Evolutionary conservation across 1,284 basidiomycete genomes (phyloP).

Genomic region (Ceratobasidium sp.): DNA sequence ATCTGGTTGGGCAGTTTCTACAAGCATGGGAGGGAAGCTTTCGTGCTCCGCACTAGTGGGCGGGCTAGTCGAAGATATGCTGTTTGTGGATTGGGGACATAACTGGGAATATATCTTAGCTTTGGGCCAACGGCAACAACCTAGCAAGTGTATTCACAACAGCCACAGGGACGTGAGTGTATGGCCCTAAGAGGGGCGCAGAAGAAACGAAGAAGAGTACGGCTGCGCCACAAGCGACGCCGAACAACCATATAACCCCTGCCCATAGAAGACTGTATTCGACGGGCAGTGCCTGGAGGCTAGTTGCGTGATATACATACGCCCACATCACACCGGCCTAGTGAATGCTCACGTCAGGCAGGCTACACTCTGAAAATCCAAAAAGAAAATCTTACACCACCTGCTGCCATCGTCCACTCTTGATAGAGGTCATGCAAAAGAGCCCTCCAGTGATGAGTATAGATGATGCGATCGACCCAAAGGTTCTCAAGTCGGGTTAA

Average conservation of each 20-base stretch:
- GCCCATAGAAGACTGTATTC: constrained; percentile 37
- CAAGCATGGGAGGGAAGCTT: too few species aligned
- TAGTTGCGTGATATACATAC: constrained; percentile 1
- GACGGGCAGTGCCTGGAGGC: constrained; percentile 22
- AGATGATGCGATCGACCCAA: constrained; percentile 37
- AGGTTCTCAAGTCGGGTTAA: constrained; percentile 37
- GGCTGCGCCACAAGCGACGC: constrained; percentile 6
- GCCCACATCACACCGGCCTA: too few species aligned
- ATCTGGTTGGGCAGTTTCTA: too few species aligned
- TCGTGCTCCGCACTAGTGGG: too few species aligned
- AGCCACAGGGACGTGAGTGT: constrained; percentile 4
- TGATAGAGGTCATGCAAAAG: constrained; percentile 22
- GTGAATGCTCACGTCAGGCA: too few species aligned
- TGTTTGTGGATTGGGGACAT: too few species aligned
- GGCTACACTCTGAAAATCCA: too few species aligned
- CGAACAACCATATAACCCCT: constrained; percentile 39
- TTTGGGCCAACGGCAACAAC: too few species aligned
- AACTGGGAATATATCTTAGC: too few species aligned
- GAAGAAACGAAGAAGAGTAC: constrained; percentile 9
- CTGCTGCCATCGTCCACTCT: constrained; percentile 20
- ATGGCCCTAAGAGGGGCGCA: neutral
- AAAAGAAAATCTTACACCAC: constrained; percentile 10
- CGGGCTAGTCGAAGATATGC: too few species aligned
- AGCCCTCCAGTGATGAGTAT: constrained; percentile 43
- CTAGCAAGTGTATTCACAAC: too few species aligned